These are phyloP conservation scores for Trypanosomatidae sp. DNA, from an alignment of 208 protist species.

Conservation along the genomic window DNA sequence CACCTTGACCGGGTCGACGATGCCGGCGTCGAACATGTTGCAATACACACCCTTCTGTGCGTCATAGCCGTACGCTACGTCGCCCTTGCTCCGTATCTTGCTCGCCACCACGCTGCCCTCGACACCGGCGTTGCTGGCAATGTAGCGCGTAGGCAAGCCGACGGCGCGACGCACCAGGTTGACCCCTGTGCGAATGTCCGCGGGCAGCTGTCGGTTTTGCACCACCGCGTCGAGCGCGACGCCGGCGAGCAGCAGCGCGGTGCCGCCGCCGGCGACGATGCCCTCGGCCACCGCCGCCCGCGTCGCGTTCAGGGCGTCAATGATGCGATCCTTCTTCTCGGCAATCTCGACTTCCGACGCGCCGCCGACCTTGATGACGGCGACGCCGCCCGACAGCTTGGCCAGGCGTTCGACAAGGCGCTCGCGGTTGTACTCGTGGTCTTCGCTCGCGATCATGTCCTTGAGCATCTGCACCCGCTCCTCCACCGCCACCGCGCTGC, in stretches of 20 bases:
- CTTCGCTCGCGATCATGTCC: constrained; percentile 88
- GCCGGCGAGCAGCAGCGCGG: constrained; percentile 93
- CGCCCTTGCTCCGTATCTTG: constrained; percentile 87
- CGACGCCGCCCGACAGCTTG: constrained; percentile 83
- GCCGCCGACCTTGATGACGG: constrained; percentile 96
- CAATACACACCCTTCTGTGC: constrained; percentile 91
- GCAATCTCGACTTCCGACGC: constrained; percentile 98
- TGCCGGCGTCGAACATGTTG: constrained; percentile 97
- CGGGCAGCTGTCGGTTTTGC: constrained; percentile 34
- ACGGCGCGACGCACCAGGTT: constrained; percentile 75
- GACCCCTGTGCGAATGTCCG: constrained; percentile 68
- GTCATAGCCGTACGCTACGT: constrained; percentile 92
- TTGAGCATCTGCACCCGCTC: constrained; percentile 95
- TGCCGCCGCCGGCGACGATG: constrained; percentile 97
- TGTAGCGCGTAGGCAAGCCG: constrained; percentile 81
- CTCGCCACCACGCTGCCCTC: constrained; percentile 96
- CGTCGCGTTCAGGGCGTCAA: constrained; percentile 98
- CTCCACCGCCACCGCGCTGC: constrained; percentile 90
- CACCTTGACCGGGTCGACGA: constrained; percentile 99
- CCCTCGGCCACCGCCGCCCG: constrained; percentile 98
- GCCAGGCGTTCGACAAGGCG: constrained; percentile 94
- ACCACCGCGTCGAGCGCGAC: constrained; percentile 73
- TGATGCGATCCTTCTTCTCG: constrained; percentile 99
- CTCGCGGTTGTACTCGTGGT: constrained; percentile 96
- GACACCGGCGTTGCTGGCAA: constrained; percentile 96